Evolutionary conservation across 441 rosid species (phyloP), one percentile per base, ranked within the genome.

Genomic region (Macaranga tanarius): DNA sequence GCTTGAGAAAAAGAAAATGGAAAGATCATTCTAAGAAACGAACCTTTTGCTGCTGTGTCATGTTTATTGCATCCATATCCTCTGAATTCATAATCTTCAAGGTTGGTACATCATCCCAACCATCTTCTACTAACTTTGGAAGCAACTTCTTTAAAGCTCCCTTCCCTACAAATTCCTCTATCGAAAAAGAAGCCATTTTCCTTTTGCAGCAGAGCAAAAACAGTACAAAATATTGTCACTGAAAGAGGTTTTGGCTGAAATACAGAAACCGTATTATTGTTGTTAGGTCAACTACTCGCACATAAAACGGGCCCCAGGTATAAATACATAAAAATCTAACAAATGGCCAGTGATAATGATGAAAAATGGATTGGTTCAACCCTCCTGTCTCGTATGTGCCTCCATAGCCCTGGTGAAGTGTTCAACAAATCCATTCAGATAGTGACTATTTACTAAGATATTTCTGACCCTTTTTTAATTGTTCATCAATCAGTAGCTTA

Each of bases 101-200:
- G 51, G 96, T 87, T 20, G 90, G 91, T 0, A 90, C 89, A 55
- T 90, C 93, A 70, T 87, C 96, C 90, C 96, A 90, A 7, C 93
- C 91, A 78, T 87, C 92, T 45, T 88, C 88, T 15, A 86, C 17
- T 68, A 88, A 75, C 79, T 79, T 88, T 34, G 89, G 89, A 25
- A 88, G 86, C 79, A 86, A 44, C 66, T 70, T 79, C 71, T 77
- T 84, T 55, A 86, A 77, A 76, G 73, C 77, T 67, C 93, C 96
- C 59, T 77, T 76, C 22, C 92, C 95, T 17, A 86, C 83, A 77
- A 88, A 90, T 55, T 87, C 91, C 57, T 90, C 90, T 73, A 86
- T 69, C 1, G 88, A 87, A 65, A 78, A 90, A 28, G 92, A 88
- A 47, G 90, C 89, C 93, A 88, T 88, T 70, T 25, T 26, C 71